Percentiles rank a stretch among this genome's conserved stretches.
Conservation (phyloP, 75 land plant genomes). For the Selaginella moellendorffii region DNA sequence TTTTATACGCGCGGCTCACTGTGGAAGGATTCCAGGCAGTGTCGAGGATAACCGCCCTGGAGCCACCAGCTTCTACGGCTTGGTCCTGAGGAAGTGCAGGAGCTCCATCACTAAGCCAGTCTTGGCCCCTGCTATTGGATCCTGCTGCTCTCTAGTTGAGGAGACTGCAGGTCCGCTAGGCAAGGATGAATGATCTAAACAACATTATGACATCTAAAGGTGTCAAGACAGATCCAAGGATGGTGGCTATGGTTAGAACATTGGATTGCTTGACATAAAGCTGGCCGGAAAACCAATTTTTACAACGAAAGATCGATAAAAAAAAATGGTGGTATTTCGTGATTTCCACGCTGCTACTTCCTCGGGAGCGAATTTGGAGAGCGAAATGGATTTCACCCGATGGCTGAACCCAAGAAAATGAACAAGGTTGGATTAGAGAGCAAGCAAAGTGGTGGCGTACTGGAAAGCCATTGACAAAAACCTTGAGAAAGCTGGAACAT, state of each 20-base stretch:
- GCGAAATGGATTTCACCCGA: conserved; percentile 5
- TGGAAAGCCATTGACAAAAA: conserved; percentile 1
- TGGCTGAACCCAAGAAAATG: neutral
- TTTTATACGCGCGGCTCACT: conserved; percentile 63
- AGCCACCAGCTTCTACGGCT: conserved; percentile 67
- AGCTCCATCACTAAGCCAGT: conserved; percentile 55
- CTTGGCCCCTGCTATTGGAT: conserved; percentile 46
- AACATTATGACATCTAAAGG: too few species aligned
- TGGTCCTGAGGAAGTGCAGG: conserved; percentile 23
- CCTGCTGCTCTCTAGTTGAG: too few species aligned
- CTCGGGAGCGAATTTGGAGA: neutral
- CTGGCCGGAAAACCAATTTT: neutral
- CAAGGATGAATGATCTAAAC: too few species aligned
- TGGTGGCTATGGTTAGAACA: too few species aligned
- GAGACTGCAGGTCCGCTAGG: too few species aligned
- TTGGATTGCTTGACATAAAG: too few species aligned
- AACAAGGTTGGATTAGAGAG: neutral
- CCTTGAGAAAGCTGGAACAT: neutral
- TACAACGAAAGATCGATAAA: neutral
- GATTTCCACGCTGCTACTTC: conserved; percentile 1
- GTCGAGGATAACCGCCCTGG: conserved; percentile 67
- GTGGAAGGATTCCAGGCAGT: conserved; percentile 82
- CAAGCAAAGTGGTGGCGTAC: neutral
- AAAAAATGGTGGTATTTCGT: neutral
- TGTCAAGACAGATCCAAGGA: too few species aligned